These are phyloP conservation scores for Trichoderma sp. DNA, from an alignment of 2,329 filamentous ascomycete species.

Conservation along the genomic window DNA sequence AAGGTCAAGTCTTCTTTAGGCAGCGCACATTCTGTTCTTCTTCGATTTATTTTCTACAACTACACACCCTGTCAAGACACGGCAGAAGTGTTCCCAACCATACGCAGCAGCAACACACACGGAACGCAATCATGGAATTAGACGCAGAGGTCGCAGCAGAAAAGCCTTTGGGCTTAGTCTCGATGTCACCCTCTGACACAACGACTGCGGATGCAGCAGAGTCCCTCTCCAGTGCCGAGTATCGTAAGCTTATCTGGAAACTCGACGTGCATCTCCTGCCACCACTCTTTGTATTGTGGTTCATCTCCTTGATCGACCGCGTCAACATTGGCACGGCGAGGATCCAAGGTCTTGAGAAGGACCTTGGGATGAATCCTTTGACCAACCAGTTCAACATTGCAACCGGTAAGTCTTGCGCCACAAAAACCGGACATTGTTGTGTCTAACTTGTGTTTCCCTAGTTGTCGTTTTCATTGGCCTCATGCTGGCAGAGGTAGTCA, in stretches of 20 bases:
- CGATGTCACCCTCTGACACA: neutral
- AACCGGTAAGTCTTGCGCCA: neutral
- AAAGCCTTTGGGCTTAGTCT: conserved; percentile 10
- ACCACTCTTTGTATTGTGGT: conserved; percentile 31
- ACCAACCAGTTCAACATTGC: conserved; percentile 14
- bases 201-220: neutral
- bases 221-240: neutral
- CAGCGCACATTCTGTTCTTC: neutral
- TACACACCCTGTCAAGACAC: conserved; percentile 1
- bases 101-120: neutral
- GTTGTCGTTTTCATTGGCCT: conserved; percentile 17
- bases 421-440: neutral
- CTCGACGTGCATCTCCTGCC: conserved; percentile 27
- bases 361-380: conserved; percentile 22
- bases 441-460: neutral
- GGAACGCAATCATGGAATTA: neutral
- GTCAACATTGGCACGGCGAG: conserved; percentile 29
- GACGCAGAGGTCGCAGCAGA: conserved; percentile 8
- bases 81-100: neutral
- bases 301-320: conserved; percentile 28
- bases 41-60: neutral
- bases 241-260: conserved; percentile 30
- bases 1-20: neutral
- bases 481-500: conserved; percentile 11
- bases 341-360: conserved; percentile 27